A percentile compares a stretch with the other conserved stretches of the same genome.
Conservation (phyloP, 257 asterid genomes). For the Knoxia roxburghii region DNA sequence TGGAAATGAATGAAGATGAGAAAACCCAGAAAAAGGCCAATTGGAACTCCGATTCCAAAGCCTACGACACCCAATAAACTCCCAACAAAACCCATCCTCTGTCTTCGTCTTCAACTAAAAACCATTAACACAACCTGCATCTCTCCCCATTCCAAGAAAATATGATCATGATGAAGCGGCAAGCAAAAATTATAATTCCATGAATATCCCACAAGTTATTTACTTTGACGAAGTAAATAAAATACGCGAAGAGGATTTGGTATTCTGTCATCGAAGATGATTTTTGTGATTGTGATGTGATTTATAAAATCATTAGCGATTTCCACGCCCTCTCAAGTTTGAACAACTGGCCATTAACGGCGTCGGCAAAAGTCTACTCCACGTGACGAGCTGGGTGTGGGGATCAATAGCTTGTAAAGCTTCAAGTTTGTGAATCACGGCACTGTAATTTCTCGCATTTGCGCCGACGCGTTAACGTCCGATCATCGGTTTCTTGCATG, state of each 20-base stretch:
- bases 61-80: constrained; percentile 45
- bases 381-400: too few relatives aligned
- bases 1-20: constrained; percentile 45
- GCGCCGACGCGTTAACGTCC: not conserved
- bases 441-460: not conserved
- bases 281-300: not conserved
- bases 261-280: not conserved
- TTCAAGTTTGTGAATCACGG: not conserved
- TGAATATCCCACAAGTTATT: not conserved
- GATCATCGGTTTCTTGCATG: constrained; percentile 5
- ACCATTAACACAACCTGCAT: not conserved
- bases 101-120: constrained; percentile 19
- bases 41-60: constrained; percentile 50
- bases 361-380: not conserved
- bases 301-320: not conserved
- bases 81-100: constrained; percentile 51
- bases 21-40: constrained; percentile 59
- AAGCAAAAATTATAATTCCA: too few relatives aligned
- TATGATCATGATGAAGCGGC: too few relatives aligned
- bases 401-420: too few relatives aligned
- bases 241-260: not conserved
- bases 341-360: not conserved
- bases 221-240: not conserved
- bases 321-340: too few relatives aligned
- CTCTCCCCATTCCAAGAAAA: too few relatives aligned